phyloP scores from a whole-genome alignment of 2,329 filamentous ascomycete species.

The Epichloe sibirici region DNA sequence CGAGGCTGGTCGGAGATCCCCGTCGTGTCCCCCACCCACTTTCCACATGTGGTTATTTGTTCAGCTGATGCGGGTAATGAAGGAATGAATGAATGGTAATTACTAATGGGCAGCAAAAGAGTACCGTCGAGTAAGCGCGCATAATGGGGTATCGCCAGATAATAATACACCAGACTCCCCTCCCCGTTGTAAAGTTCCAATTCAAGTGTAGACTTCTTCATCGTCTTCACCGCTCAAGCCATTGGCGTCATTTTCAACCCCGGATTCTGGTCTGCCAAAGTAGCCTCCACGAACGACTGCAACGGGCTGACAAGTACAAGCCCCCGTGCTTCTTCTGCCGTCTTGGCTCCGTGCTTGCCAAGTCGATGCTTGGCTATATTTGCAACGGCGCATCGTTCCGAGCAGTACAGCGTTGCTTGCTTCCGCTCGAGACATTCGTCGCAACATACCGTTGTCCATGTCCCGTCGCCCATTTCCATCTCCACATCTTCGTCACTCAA shows the following conservation, averaged over 20 bases:
- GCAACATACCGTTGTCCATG: constrained; percentile 24
- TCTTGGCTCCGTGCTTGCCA: constrained; percentile 17
- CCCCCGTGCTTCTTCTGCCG: constrained; percentile 12
- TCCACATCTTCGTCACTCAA: constrained; percentile 26
- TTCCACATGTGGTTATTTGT: neutral
- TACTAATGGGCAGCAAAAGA: neutral
- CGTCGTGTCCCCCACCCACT: neutral
- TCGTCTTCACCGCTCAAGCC: neutral
- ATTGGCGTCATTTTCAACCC: constrained; percentile 18
- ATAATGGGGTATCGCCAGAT: neutral
- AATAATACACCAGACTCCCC: neutral
- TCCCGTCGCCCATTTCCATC: constrained; percentile 28
- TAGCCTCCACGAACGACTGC: constrained; percentile 15
- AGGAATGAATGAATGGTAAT: neutral
- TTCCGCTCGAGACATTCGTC: constrained; percentile 28
- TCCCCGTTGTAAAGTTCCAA: neutral
- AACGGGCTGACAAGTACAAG: constrained; percentile 14
- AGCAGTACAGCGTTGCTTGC: constrained; percentile 29
- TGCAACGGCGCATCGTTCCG: constrained; percentile 26
- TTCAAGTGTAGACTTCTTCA: neutral
- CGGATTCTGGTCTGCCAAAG: constrained; percentile 19
- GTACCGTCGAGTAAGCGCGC: neutral
- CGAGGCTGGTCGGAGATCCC: neutral
- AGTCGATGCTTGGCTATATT: constrained; percentile 30
- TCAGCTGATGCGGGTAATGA: neutral